Evolutionary conservation across 1,139 yeast species (phyloP).

Genomic region (Sugiyamaella paludigena): DNA sequence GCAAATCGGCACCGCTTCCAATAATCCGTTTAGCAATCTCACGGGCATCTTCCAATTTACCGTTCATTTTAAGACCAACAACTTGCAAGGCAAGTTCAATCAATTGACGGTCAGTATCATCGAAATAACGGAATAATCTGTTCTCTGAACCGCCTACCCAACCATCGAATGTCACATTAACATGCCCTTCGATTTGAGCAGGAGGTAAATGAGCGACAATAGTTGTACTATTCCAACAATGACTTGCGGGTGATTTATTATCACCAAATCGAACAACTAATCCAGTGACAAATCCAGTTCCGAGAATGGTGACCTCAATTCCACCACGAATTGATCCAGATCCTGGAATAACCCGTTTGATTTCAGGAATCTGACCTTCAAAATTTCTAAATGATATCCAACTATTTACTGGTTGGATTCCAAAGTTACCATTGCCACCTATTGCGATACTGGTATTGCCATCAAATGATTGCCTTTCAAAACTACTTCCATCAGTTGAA

Average conservation of each 20-base stretch:
- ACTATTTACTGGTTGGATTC: conserved; percentile 4
- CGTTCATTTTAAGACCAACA: conserved; percentile 90
- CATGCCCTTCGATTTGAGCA: conserved; percentile 81
- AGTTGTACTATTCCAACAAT: conserved; percentile 90
- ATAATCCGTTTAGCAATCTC: conserved; percentile 82
- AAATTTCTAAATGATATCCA: conserved; percentile 10
- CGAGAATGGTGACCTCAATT: conserved; percentile 82
- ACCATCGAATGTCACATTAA: conserved; percentile 68
- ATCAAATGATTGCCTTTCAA: neutral
- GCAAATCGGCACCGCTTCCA: conserved; percentile 8
- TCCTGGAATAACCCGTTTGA: conserved; percentile 83
- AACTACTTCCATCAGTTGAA: conserved; percentile 5
- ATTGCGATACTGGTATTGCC: neutral
- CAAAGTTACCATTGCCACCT: neutral
- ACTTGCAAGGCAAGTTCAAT: conserved; percentile 88
- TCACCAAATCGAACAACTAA: conserved; percentile 80
- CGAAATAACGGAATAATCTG: conserved; percentile 75
- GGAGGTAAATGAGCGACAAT: conserved; percentile 89
- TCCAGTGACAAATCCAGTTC: conserved; percentile 78
- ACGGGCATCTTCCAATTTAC: conserved; percentile 83
- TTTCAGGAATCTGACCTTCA: conserved; percentile 46
- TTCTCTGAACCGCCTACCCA: conserved; percentile 38
- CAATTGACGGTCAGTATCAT: conserved; percentile 88
- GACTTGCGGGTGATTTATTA: conserved; percentile 76
- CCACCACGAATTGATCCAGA: conserved; percentile 95